Evolutionary conservation across 2,329 filamentous ascomycete genomes (phyloP).

Genomic region (Stachybotrys echinatus): DNA sequence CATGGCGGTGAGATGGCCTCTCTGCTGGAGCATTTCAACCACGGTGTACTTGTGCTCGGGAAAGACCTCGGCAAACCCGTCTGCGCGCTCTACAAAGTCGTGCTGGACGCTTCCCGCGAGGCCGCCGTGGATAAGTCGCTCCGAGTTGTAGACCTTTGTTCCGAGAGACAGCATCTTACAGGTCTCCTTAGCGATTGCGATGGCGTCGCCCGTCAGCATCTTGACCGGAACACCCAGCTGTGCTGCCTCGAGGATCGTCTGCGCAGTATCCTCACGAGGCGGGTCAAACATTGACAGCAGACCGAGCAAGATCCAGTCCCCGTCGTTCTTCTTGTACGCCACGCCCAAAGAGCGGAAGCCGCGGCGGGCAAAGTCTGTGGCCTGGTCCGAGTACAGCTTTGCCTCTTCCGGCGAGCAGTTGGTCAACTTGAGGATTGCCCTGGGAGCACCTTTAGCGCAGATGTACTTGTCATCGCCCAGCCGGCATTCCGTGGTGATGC

Average conservation of each 20-base stretch:
- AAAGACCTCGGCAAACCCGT: slow-evolving; percentile 93
- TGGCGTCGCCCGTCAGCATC: slow-evolving; percentile 93
- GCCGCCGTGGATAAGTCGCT: slow-evolving; percentile 83
- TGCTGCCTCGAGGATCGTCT: slow-evolving; percentile 87
- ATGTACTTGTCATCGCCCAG: slow-evolving; percentile 77
- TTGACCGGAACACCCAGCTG: slow-evolving; percentile 83
- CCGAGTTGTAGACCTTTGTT: slow-evolving; percentile 90
- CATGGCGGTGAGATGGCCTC: slow-evolving; percentile 92
- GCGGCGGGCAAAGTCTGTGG: slow-evolving; percentile 85
- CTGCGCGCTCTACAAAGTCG: slow-evolving; percentile 91
- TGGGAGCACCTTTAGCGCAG: slow-evolving; percentile 87
- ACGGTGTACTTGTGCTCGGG: slow-evolving; percentile 94
- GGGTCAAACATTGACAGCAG: slow-evolving; percentile 94
- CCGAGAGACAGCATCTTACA: slow-evolving; percentile 87
- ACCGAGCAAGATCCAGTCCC: slow-evolving; percentile 83
- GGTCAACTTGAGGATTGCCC: slow-evolving; percentile 82
- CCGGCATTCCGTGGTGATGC: slow-evolving; percentile 78
- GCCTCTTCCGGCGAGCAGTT: slow-evolving; percentile 71
- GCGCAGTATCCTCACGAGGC: slow-evolving; percentile 83
- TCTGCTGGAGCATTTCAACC: slow-evolving; percentile 88
- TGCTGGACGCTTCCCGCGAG: slow-evolving; percentile 92
- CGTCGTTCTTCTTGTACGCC: slow-evolving; percentile 79
- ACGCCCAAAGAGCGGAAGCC: slow-evolving; percentile 93
- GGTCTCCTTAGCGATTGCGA: slow-evolving; percentile 88
- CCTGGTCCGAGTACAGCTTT: slow-evolving; percentile 84